Conservation (phyloP, 2,329 filamentous ascomycete species). For the Triangularia verruculosa region DNA sequence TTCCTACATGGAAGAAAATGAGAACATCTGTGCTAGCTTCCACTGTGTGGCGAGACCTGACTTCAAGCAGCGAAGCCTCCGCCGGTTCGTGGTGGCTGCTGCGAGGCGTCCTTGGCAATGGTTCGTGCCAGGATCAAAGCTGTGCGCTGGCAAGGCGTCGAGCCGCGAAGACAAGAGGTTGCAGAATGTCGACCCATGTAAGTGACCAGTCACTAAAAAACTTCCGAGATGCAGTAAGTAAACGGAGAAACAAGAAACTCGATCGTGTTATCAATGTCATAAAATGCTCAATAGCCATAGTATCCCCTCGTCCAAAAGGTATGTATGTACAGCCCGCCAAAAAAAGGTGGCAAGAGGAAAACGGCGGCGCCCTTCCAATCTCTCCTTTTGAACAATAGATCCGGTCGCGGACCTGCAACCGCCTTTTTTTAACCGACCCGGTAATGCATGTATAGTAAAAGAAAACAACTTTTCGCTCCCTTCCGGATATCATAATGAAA, state of each 20-base stretch:
- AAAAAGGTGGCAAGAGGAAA: background rate
- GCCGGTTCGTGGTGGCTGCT: background rate
- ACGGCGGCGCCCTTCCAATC: background rate
- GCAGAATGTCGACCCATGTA: background rate
- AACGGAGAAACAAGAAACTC: background rate
- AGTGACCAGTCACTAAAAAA: no score
- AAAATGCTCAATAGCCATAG: background rate
- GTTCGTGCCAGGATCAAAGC: background rate
- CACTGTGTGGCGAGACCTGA: background rate
- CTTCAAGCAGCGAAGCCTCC: background rate
- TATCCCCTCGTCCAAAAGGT: background rate
- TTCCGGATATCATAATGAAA: background rate
- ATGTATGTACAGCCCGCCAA: slow-evolving; percentile 18
- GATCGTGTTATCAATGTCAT: background rate
- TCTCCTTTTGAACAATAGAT: slow-evolving; percentile 9
- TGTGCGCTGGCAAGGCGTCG: background rate
- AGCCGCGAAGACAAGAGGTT: background rate
- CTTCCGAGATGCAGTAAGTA: background rate
- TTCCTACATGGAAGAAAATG: background rate
- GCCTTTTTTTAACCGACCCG: slow-evolving; percentile 17
- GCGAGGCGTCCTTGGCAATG: background rate
- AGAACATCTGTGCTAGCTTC: background rate
- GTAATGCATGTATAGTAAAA: slow-evolving; percentile 13
- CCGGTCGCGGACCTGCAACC: slow-evolving; percentile 18
- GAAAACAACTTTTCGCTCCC: slow-evolving; percentile 1